A percentile compares a stretch with the other conserved stretches of the same genome.
These are phyloP conservation scores for Globisporangium apiculatum DNA, from an alignment of 352 stramenopile genomes.

Conservation along the genomic window DNA sequence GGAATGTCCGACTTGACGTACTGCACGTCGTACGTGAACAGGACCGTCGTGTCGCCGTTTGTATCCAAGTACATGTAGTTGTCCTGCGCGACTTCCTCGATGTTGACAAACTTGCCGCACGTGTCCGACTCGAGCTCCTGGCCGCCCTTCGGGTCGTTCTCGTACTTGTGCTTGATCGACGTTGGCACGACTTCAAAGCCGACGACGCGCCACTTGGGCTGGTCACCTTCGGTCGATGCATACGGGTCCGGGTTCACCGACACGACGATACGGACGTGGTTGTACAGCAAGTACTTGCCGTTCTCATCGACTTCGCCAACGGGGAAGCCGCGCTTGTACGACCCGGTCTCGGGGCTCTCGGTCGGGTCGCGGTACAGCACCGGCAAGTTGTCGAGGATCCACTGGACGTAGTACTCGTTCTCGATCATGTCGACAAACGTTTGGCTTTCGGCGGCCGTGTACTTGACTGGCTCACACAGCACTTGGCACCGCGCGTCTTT, in stretches of 20 bases:
- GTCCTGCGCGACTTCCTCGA: constrained; percentile 68
- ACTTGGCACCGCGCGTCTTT: constrained; percentile 85
- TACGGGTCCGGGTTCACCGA: constrained; percentile 88
- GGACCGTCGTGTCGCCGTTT: constrained; percentile 70
- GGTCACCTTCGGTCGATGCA: constrained; percentile 24
- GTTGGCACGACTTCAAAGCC: constrained; percentile 96
- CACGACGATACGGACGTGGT: constrained; percentile 96
- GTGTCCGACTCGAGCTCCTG: constrained; percentile 78
- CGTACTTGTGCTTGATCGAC: constrained; percentile 90
- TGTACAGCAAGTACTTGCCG: constrained; percentile 95
- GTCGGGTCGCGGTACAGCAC: constrained; percentile 81
- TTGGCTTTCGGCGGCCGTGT: constrained; percentile 70
- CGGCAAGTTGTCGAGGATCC: constrained; percentile 90
- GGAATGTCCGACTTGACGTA: constrained; percentile 92
- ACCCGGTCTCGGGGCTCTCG: constrained; percentile 53
- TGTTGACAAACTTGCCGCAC: constrained; percentile 87
- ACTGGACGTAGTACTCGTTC: constrained; percentile 94
- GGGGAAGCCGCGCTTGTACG: constrained; percentile 89
- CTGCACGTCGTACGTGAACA: constrained; percentile 99
- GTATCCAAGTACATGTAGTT: constrained; percentile 83
- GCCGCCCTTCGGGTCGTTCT: constrained; percentile 75
- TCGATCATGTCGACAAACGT: constrained; percentile 91
- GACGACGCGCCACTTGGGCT: constrained; percentile 86
- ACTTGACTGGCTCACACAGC: constrained; percentile 85
- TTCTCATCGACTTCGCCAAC: constrained; percentile 89